Conservation (phyloP, 306 rosid species). For the Acacia confusa region DNA sequence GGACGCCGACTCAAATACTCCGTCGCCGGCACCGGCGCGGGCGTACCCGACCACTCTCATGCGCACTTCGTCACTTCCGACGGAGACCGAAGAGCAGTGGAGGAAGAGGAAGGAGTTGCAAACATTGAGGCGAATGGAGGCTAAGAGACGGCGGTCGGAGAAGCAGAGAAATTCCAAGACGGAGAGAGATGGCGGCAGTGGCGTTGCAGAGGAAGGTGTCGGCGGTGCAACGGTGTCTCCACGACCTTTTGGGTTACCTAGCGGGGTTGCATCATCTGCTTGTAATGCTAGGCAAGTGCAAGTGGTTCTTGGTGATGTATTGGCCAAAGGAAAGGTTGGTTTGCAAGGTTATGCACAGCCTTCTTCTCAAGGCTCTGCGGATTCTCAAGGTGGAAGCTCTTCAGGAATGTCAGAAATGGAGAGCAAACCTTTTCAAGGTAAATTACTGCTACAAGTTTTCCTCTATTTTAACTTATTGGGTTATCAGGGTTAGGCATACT, state of each 20-base stretch:
- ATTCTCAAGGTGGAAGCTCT: slow-evolving; percentile 84
- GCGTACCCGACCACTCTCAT: slow-evolving; percentile 37
- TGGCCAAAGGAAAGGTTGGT: slow-evolving; percentile 48
- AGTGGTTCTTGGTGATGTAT: slow-evolving; percentile 42
- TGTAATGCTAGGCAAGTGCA: slow-evolving; percentile 50
- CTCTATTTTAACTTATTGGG: background rate
- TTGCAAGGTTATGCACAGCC: slow-evolving; percentile 49
- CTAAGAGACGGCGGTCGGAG: slow-evolving; percentile 82
- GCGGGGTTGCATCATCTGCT: slow-evolving; percentile 33
- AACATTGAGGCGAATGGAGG: slow-evolving; percentile 83
- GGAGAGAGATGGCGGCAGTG: slow-evolving; percentile 44
- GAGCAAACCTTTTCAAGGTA: slow-evolving; percentile 70
- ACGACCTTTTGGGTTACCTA: slow-evolving; percentile 39
- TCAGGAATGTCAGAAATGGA: slow-evolving; percentile 84
- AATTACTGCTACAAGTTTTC: background rate
- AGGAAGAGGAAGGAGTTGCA: slow-evolving; percentile 94
- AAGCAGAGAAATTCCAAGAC: slow-evolving; percentile 62
- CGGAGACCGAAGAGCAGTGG: slow-evolving; percentile 94
- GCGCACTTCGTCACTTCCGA: slow-evolving; percentile 81
- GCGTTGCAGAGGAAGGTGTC: slow-evolving; percentile 45
- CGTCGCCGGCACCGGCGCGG: slow-evolving; percentile 30
- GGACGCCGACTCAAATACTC: slow-evolving; percentile 19
- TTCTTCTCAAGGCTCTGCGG: slow-evolving; percentile 69
- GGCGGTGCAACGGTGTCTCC: slow-evolving; percentile 31
- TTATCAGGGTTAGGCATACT: background rate